phyloP scores from a whole-genome alignment of 2,329 filamentous ascomycete genomes.

The Setomelanomma holmii region DNA sequence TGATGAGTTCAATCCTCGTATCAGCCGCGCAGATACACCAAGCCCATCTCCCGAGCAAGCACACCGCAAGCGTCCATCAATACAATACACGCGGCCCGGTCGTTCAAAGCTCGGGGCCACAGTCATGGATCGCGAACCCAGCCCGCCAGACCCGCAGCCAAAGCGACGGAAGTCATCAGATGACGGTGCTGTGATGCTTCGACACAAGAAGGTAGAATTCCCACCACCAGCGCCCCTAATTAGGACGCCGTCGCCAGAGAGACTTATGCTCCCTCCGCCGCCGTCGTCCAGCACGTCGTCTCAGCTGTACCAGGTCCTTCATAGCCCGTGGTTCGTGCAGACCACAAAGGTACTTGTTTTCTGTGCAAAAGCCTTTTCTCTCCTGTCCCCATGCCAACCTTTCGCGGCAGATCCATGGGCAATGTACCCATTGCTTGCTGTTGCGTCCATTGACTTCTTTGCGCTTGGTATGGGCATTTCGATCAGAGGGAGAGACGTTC shows the following conservation, averaged over 20 bases:
- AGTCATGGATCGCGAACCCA: conserved; percentile 43
- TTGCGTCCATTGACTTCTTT: conserved; percentile 71
- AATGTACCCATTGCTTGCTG: conserved; percentile 69
- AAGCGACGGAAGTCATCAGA: conserved; percentile 29
- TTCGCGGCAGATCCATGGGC: conserved; percentile 70
- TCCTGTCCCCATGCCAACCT: conserved; percentile 75
- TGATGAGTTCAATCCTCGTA: conserved; percentile 49
- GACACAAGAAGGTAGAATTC: conserved; percentile 39
- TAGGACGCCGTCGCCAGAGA: conserved; percentile 28
- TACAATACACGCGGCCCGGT: conserved; percentile 37
- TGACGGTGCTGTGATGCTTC: conserved; percentile 38
- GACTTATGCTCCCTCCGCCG: conserved; percentile 45
- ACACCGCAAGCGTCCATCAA: conserved; percentile 31
- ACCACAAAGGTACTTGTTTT: conserved; percentile 68
- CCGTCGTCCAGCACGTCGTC: conserved; percentile 16
- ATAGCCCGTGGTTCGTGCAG: conserved; percentile 40
- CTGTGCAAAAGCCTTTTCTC: conserved; percentile 69
- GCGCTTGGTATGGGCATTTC: conserved; percentile 31
- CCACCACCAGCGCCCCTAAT: conserved; percentile 22
- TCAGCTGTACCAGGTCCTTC: conserved; percentile 19
- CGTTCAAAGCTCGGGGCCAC: conserved; percentile 44
- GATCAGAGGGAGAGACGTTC: conserved; percentile 21
- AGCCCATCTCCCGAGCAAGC: conserved; percentile 38
- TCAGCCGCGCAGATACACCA: conserved; percentile 54
- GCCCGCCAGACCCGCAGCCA: conserved; percentile 32